Percentiles rank a stretch among this genome's conserved stretches.
Evolutionary conservation across 2,329 filamentous ascomycete species (phyloP).

Genomic region (Claviceps capensis): DNA sequence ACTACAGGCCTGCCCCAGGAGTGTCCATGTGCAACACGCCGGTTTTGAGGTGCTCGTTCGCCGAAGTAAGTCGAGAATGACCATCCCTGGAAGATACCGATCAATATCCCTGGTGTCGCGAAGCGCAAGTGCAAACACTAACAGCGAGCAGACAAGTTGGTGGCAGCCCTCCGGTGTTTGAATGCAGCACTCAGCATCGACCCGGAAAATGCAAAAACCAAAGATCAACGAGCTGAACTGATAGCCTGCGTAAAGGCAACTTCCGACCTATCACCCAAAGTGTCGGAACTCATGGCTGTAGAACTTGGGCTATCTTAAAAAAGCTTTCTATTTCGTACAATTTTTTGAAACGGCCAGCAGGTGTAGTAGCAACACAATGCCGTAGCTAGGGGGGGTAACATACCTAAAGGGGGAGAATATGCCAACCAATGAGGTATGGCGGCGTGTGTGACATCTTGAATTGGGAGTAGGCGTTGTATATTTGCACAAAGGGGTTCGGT

Average conservation of each 20-base stretch:
- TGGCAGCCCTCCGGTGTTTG: constrained; percentile 78
- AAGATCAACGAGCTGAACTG: constrained; percentile 61
- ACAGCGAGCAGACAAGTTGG: constrained; percentile 54
- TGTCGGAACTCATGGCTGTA: constrained; percentile 54
- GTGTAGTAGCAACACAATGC: not conserved
- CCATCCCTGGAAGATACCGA: not conserved
- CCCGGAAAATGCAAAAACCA: constrained; percentile 53
- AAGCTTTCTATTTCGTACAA: not conserved
- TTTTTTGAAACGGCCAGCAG: not conserved
- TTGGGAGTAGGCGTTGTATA: not conserved
- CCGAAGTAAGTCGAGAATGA: constrained; percentile 47
- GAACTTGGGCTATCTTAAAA: constrained; percentile 41
- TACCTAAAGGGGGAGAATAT: not conserved
- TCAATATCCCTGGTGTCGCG: not conserved
- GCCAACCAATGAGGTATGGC: not conserved
- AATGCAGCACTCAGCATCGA: constrained; percentile 59
- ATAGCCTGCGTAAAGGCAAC: constrained; percentile 44
- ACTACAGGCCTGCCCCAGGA: constrained; percentile 69
- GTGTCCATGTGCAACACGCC: constrained; percentile 65
- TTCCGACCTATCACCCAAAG: constrained; percentile 46
- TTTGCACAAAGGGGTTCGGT: not conserved
- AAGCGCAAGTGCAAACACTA: not conserved
- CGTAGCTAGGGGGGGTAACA: not conserved
- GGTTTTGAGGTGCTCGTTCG: constrained; percentile 86
- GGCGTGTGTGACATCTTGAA: not conserved